A percentile compares a stretch with the other conserved stretches of the same genome.
These are phyloP conservation scores for Psilocybe mexicana DNA, from an alignment of 1,284 basidiomycete species.

Conservation along the genomic window DNA sequence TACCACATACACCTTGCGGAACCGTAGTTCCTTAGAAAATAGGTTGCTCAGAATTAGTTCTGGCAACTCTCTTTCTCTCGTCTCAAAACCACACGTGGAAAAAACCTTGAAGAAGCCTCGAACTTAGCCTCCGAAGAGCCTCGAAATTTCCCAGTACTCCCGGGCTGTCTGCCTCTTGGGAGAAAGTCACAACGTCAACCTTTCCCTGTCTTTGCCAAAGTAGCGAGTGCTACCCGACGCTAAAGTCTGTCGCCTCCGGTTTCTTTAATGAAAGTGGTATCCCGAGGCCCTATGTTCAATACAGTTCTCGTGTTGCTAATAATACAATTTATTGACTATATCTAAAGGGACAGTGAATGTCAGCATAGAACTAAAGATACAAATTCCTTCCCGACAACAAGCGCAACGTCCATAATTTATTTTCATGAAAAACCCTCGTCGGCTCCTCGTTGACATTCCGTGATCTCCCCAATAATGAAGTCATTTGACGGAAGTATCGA, in stretches of 20 bases:
- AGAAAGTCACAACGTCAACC: not conserved
- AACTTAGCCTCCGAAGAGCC: not conserved
- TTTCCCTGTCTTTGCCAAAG: not conserved
- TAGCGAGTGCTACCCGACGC: not conserved
- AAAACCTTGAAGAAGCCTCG: not conserved
- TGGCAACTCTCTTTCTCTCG: not conserved
- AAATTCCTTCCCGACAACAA: not conserved
- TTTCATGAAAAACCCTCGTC: not conserved
- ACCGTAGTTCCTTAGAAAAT: slow-evolving; percentile 2
- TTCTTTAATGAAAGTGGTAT: not conserved
- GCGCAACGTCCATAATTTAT: not conserved
- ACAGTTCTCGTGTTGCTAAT: not conserved
- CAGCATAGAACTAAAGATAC: not conserved
- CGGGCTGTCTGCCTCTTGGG: slow-evolving; percentile 2
- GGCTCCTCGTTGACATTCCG: not conserved
- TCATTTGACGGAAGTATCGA: not conserved
- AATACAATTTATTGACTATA: not conserved
- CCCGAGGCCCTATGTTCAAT: not conserved
- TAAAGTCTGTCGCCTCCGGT: not conserved
- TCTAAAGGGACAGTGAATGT: not conserved
- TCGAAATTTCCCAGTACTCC: not conserved
- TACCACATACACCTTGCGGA: slow-evolving; percentile 16
- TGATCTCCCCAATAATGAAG: not conserved
- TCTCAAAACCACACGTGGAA: slow-evolving; percentile 8
- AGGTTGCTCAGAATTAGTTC: not conserved